These are phyloP conservation scores for Parachlorella kessleri DNA, from an alignment of 139 green algal species.

Conservation along the genomic window DNA sequence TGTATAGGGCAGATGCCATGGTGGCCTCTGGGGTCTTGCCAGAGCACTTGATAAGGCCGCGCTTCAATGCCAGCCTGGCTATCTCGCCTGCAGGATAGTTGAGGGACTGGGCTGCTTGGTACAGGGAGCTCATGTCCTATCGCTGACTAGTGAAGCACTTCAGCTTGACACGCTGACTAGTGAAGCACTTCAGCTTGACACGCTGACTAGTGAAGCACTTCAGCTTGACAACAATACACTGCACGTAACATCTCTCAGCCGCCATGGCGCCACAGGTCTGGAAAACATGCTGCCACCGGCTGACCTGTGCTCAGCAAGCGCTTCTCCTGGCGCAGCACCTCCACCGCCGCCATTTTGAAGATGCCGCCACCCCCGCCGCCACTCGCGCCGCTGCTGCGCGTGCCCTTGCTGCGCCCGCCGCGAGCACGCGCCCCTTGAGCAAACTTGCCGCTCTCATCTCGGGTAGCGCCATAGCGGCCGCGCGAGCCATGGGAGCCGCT, in stretches of 20 bases:
- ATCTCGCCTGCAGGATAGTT: constrained; percentile 54
- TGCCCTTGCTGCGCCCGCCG: not conserved
- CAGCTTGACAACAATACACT: too few species aligned
- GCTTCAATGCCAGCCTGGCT: constrained; percentile 58
- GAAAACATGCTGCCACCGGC: too few species aligned
- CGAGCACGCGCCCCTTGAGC: not conserved
- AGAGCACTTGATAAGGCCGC: constrained; percentile 66
- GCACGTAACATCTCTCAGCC: too few species aligned
- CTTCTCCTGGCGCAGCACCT: constrained; percentile 65
- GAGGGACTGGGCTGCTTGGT: too few species aligned
- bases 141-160: too few species aligned
- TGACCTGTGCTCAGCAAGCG: constrained; percentile 81
- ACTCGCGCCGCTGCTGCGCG: not conserved
- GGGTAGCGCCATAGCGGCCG: constrained; percentile 4
- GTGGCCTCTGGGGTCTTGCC: constrained; percentile 87
- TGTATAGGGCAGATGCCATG: constrained; percentile 87
- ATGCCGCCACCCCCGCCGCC: constrained; percentile 62
- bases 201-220: too few species aligned
- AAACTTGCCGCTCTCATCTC: constrained; percentile 27
- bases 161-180: too few species aligned
- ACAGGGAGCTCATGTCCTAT: too few species aligned
- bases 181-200: too few species aligned
- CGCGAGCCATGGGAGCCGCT: constrained; percentile 8
- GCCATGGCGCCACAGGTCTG: too few species aligned
- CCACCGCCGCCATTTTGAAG: constrained; percentile 80